Evolutionary conservation across 768 basidiomycete species (phyloP).

Genomic region (Termitomyces sp.): DNA sequence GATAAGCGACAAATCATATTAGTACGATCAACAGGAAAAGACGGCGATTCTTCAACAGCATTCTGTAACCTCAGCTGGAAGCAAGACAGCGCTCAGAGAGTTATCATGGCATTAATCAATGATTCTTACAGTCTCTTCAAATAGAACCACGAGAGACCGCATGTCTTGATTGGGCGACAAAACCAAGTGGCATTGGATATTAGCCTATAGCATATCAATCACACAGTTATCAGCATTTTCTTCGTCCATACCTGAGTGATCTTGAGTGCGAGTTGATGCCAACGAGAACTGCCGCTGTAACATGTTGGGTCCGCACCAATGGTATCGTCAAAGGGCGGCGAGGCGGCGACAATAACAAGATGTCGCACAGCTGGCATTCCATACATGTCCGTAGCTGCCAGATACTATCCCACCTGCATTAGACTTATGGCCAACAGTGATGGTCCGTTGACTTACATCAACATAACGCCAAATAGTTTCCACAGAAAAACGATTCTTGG

Average conservation of each 20-base stretch:
- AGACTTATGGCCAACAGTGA: neutral
- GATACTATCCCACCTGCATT: slow-evolving; percentile 24
- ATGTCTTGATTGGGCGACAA: slow-evolving; percentile 44
- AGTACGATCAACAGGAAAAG: slow-evolving; percentile 37
- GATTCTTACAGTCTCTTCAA: slow-evolving; percentile 42
- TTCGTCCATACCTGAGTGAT: slow-evolving; percentile 38
- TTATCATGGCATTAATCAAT: neutral
- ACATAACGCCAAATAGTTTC: slow-evolving; percentile 40
- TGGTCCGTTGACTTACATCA: slow-evolving; percentile 34
- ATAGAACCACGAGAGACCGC: slow-evolving; percentile 41
- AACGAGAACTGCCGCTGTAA: slow-evolving; percentile 32
- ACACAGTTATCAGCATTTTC: slow-evolving; percentile 5
- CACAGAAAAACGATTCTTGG: slow-evolving; percentile 42
- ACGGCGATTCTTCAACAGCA: slow-evolving; percentile 35
- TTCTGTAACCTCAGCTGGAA: slow-evolving; percentile 38
- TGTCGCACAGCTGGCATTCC: slow-evolving; percentile 38
- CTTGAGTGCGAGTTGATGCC: slow-evolving; percentile 40
- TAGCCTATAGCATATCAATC: slow-evolving; percentile 33
- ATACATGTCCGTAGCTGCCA: slow-evolving; percentile 30
- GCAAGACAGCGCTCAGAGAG: slow-evolving; percentile 11
- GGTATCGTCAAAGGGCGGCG: slow-evolving; percentile 35
- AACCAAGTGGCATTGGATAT: slow-evolving; percentile 59
- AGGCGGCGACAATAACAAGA: slow-evolving; percentile 53
- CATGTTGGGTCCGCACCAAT: slow-evolving; percentile 22
- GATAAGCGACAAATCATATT: slow-evolving; percentile 42